Base-by-base conservation (phyloP, 2,329 filamentous ascomycete genomes). In the Claviceps digitariae region DNA sequence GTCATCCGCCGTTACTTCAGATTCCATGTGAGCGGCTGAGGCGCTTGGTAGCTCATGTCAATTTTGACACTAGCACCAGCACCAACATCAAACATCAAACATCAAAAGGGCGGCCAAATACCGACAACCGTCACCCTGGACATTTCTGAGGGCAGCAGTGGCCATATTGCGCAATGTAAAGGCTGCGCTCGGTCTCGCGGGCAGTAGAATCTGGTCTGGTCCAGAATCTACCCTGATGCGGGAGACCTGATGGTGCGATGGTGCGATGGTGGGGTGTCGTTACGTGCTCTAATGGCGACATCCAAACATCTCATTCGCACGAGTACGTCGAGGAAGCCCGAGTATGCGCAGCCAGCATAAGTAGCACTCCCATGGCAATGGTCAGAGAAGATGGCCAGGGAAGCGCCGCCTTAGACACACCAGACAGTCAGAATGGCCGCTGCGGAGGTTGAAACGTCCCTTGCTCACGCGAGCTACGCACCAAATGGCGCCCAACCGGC, bases 181-280 rank as follows among this genome's bases (percentile, higher is more conserved):
- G 31, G 31, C 31, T 34, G 31, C 31, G 31, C 31, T 10, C 31
- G 10, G 31, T 10, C 31, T 13, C 8, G 31, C n/a, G n/a, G n/a
- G n/a, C n/a, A n/a, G n/a, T n/a, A n/a, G n/a, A n/a, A n/a, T 38
- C 34, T 38, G 34, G 34, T 38, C 34, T 38, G 34, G n/a, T 36
- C 12, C 29, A 15, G 36, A 15, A n/a, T 23, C 50, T 20, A 21
- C 15, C 21, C 13, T 5, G 23, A 10, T 27, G 21, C 15, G 27
- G n/a, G 20, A 15, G 41, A 34, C 10, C 0, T 23, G 31, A 52
- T 52, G 50, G 25, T 52, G 43, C 23, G 21, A 52, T 52, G 20
- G 50, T 38, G 43, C 23, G 21, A 52, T 52, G 20, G 50, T 38
- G 50, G 50, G 31, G 43, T 47, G 50, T 15, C 21, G n/a, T 47